Evolutionary conservation across 2,329 filamentous ascomycete species (phyloP), one percentile per base, ranked within the genome.

Genomic region (Calonectria fujianensis): DNA sequence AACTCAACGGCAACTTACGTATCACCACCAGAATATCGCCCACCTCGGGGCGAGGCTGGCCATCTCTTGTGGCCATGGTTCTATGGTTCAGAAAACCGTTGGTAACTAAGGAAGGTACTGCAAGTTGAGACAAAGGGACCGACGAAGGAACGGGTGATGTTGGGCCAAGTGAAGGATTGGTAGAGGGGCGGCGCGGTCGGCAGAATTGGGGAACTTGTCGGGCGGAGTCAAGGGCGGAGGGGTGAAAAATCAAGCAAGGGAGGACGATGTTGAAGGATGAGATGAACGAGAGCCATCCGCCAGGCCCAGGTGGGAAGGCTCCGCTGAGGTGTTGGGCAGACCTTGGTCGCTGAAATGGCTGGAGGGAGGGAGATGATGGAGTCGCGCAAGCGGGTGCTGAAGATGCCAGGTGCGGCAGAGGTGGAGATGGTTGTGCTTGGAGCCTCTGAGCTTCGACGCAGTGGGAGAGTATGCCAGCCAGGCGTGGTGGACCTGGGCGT

Each of bases 11-110:
- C 65, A 48, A 86, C 93, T 89, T 88, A 95, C 93, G 93, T 81
- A 95, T 93, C 79, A 95, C 93, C 78, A 94, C 84, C 79, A 95
- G 86, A 70, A 92, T 90, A 80, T 94, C 92, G 83, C 93, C 93
- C 77, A 91, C 87, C 35, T 92, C 91, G 81, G 91, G 92, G 83
- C 87, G 89, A 76, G 82, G 76, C 65, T 82, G 84, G 70, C 82
- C 79, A 69, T 86, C 79, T 82, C 84, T 85, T 74, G 87, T 84
- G 79, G 88, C 87, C 89, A 89, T 88, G 77, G 74, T 84, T 74
- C 31, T 69, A 76, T 79, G 73, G 41, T 77, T 73, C 75, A 72
- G 75, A 72, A 69, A 72, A 74, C 74, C 74, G 75, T 41, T 64
- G 70, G 78, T 72, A 75, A 67, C 69, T 66, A 64, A 74, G 50